These are phyloP conservation scores for Furcasterigmium sp. DNA, from an alignment of 2,329 filamentous ascomycete species.

Conservation along the genomic window DNA sequence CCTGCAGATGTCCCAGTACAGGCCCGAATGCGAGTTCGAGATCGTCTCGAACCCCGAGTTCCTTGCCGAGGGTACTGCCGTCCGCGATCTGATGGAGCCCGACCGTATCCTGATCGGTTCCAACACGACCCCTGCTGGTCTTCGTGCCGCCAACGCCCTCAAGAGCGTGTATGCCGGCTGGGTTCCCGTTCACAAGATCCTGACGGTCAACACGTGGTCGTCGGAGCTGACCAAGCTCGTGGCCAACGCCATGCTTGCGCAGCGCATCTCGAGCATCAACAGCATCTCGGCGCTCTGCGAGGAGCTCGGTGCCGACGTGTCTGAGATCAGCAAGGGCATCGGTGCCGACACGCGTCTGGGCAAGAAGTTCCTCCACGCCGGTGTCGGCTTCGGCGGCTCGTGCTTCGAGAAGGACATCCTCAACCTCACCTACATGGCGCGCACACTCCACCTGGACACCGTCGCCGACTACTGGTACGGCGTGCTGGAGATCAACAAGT, in stretches of 20 bases:
- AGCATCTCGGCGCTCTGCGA: constrained; percentile 77
- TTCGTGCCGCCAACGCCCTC: constrained; percentile 57
- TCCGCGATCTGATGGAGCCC: constrained; percentile 64
- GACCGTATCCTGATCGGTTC: constrained; percentile 74
- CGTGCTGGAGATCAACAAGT: constrained; percentile 73
- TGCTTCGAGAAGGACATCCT: constrained; percentile 81
- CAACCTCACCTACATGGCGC: constrained; percentile 67
- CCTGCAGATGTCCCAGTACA: constrained; percentile 47
- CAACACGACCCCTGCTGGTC: constrained; percentile 52
- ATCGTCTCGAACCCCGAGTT: constrained; percentile 81
- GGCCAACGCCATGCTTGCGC: constrained; percentile 75
- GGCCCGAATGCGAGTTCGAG: constrained; percentile 63
- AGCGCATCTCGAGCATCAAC: constrained; percentile 78
- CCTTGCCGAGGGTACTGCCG: constrained; percentile 70
- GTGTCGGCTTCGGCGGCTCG: constrained; percentile 72
- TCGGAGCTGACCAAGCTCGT: constrained; percentile 76
- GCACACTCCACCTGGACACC: constrained; percentile 62
- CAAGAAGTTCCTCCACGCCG: constrained; percentile 66
- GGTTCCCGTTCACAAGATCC: constrained; percentile 62
- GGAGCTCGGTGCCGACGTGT: constrained; percentile 68
- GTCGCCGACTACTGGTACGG: constrained; percentile 72
- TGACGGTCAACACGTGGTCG: constrained; percentile 71
- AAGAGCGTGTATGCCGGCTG: constrained; percentile 64
- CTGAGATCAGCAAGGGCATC: constrained; percentile 62
- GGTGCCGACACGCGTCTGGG: constrained; percentile 70